Evolutionary conservation across 106 monocot species (phyloP), one percentile per base, ranked within the genome.

Genomic region (Acanthochlamys bracteata): DNA sequence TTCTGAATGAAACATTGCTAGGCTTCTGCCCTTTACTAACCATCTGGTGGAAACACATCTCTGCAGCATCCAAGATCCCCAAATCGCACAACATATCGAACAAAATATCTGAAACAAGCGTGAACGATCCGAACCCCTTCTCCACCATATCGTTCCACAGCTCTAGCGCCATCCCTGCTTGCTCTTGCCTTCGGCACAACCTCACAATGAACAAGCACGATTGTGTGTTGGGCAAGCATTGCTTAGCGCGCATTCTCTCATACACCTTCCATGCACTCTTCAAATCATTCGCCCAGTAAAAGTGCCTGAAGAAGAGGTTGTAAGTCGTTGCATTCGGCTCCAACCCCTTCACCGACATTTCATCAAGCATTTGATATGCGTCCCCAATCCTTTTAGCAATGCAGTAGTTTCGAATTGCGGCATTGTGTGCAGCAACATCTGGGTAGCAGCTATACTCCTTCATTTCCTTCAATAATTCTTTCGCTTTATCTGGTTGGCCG

Each of bases 91-190:
- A 55, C 61, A 95, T 25, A 71, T 95, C 94, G 66, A 95, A 77
- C 60, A 90, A 39, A 42, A 90, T 86, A 73, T 95, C 86, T 0
- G 90, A 95, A 25, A 90, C 82, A 74, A 95, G 41, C 10, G 58
- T 65, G 11, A 87, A 78, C 20, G 86, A 82, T 14, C 90, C 94
- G 10, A 90, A 95, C 25, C 84, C 86, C 7, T 84, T 84, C 58
- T 71, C 68, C 22, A 90, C 79, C 94, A 95, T 95, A 51, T 87
- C 94, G 42, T 80, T 75, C 94, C 94, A 90, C 9, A 95, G 74
- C 75, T 90, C 84, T 2, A 95, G 25, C 10, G 75, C 87, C 83
- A 78, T 64, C 11, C 22, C 84, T 21, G 75, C 81, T 20, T 78
- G 71, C 71, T 81, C 87, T 21, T 84, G 72, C 69, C 82, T 58